These are phyloP conservation scores for Rhodotorula sp. DNA, from an alignment of 1,284 basidiomycete species.

Conservation along the genomic window DNA sequence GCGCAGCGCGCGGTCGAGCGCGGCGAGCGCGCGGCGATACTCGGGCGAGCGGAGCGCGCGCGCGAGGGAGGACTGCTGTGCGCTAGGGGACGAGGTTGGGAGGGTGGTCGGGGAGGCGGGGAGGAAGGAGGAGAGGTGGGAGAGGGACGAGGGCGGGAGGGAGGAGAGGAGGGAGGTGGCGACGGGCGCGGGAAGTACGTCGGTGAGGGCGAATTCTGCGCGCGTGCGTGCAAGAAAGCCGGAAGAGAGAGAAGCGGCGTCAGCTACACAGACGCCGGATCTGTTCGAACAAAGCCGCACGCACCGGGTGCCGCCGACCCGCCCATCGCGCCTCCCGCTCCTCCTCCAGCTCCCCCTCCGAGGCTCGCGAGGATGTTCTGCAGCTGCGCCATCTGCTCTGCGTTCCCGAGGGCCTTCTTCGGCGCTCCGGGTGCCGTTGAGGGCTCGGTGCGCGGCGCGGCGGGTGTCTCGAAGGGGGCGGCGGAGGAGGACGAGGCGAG, in stretches of 20 bases:
- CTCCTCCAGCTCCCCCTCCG: neutral
- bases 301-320: no score
- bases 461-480: neutral
- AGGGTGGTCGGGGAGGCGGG: conserved; percentile 27
- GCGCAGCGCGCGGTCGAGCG: conserved; percentile 43
- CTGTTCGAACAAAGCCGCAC: no score
- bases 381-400: conserved; percentile 26
- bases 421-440: neutral
- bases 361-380: conserved; percentile 28
- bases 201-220: conserved; percentile 38
- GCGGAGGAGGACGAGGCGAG: no score
- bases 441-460: neutral
- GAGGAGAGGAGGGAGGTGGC: conserved; percentile 35
- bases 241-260: neutral
- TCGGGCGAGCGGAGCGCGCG: conserved; percentile 39
- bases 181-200: conserved; percentile 40
- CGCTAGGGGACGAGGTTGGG: conserved; percentile 29
- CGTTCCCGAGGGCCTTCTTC: neutral
- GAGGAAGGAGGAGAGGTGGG: conserved; percentile 38
- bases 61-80: conserved; percentile 27
- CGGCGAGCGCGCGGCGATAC: conserved; percentile 27
- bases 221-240: neutral
- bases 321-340: neutral
- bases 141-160: conserved; percentile 29
- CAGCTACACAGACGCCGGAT: no score